Base-by-base conservation (phyloP, 2,329 filamentous ascomycete species). In the Coleophoma eucalyptorum region DNA sequence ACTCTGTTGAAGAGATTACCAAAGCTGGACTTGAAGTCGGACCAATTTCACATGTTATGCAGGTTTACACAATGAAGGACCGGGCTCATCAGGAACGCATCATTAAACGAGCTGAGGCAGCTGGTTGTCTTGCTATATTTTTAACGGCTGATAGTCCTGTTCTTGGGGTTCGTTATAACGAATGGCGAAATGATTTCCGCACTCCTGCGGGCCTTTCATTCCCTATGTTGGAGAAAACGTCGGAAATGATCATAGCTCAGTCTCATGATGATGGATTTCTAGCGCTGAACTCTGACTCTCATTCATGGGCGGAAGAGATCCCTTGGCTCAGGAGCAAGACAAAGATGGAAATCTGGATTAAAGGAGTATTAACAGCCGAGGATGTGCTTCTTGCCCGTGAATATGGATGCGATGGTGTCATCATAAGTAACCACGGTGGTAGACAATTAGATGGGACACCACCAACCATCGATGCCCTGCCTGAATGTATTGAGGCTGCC, bases 331-430 rank as follows among this genome's bases (percentile, higher is more conserved):
- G 73, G 19, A 64, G 66, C 13, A 64, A 72, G n/a, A 78, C 75
- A 0, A 69, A 67, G 43, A 69, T 81, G 67, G 67, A 76, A 49
- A 76, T 76, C 43, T 75, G 72, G 70, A 66, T 74, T 18, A 60
- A 60, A 34, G 70, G 64, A 76, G 73, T 63, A 73, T 74, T 34
- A 76, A 81, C 4, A 72, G 74, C 77, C 16, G 80, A 86, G 58
- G 81, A 80, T 1, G 82, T 84, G 43, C 74, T 84, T 1, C 79
- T 84, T 3, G 76, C 71, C 18, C 83, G 83, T 51, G 77, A 82
- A 60, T 54, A 55, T 42, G 80, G 79, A 1, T 74, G 77, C 26
- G 80, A 86, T 58, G 81, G 80, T 0, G 81, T 84, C 46, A 75
- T 84, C 1, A 79, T 84, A 3, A 76, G 70, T 19, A 85, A 84